Base-by-base conservation (phyloP, 2,329 filamentous ascomycete species). In the Emmonsiellopsis sp. region DNA sequence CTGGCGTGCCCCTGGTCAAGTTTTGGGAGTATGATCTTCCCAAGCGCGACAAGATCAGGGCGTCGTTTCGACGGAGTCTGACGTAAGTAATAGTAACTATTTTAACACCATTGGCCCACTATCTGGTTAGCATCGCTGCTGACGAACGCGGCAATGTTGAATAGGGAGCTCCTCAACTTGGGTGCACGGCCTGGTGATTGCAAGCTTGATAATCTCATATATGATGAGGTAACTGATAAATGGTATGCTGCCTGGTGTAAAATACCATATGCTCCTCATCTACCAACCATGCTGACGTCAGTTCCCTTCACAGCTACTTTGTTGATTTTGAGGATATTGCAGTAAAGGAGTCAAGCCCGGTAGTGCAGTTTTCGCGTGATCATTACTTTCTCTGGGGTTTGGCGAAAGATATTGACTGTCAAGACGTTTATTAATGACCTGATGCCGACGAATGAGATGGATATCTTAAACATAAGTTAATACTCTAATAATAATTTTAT, bases 21-120 rank as follows among this genome's bases (percentile, higher is more conserved):
- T 48, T 48, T 26, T 48, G 45, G 45, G 45, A 32, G 45, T 48
- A 48, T 20, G 26, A 48, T 48, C 45, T n/a, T 11, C 26, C 20
- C 13, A 48, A 31, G n/a, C 45, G 45, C 20, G 45, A 48, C 45
- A 31, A 35, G 6, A 48, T 48, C 30, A 48, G 45, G 26, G 45
- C 20, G 3, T n/a, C 45, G 26, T 48, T 48, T 35, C 20, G 45
- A 3, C 13, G 31, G 31, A 48, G 45, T 8, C 31, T 31, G 45
- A 31, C 26, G 45, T 48, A 31, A 48, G 45, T 48, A 30, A 16
- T 38, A 44, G 15, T 30, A 16, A 44, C 15, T 16, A 44, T 10
- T 15, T 9, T 16, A 44, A 44, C 9, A 44, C 15, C 15, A 16
- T 44, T 44, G 15, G 15, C 15, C 5, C 5, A 44, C 15, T 44